Percentiles rank a stretch among this genome's conserved stretches.
phyloP scores from a whole-genome alignment of 305 asterid genomes.

The Ilex paraguariensis region DNA sequence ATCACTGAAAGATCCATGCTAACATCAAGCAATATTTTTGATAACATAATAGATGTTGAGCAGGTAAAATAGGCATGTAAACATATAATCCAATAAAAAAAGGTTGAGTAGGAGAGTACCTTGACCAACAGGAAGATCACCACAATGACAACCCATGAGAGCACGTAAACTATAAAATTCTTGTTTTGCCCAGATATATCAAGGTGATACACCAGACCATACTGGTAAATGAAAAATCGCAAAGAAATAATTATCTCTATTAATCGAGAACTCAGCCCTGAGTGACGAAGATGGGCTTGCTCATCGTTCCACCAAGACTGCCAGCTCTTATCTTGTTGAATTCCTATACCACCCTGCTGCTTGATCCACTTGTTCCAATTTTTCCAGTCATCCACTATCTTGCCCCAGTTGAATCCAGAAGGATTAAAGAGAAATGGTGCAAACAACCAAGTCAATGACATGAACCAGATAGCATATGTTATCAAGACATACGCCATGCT shows the following conservation, averaged over 20 bases:
- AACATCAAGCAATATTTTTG: too few relatives aligned
- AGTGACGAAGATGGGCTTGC: conserved; percentile 79
- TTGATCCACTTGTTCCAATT: conserved; percentile 98
- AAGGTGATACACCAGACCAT: conserved; percentile 94
- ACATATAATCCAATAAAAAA: background rate
- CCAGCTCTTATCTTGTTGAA: conserved; percentile 94
- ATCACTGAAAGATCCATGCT: background rate
- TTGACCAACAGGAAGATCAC: conserved; percentile 74
- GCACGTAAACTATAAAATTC: conserved; percentile 72
- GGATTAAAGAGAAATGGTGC: conserved; percentile 94
- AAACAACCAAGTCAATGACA: conserved; percentile 94
- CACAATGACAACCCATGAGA: conserved; percentile 86
- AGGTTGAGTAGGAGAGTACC: conserved; percentile 30
- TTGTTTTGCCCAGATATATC: conserved; percentile 78
- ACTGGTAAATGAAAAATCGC: conserved; percentile 87
- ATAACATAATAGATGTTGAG: background rate
- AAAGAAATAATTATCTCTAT: conserved; percentile 72
- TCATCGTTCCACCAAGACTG: conserved; percentile 99
- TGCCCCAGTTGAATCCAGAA: conserved; percentile 93
- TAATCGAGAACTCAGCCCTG: conserved; percentile 68
- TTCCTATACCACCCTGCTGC: conserved; percentile 97
- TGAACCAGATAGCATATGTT: conserved; percentile 93
- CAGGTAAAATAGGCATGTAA: background rate
- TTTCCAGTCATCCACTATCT: conserved; percentile 92
- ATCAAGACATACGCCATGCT: conserved; percentile 67